Base-by-base conservation (phyloP, 1,284 basidiomycete genomes). In the Sphagnurus paluster region DNA sequence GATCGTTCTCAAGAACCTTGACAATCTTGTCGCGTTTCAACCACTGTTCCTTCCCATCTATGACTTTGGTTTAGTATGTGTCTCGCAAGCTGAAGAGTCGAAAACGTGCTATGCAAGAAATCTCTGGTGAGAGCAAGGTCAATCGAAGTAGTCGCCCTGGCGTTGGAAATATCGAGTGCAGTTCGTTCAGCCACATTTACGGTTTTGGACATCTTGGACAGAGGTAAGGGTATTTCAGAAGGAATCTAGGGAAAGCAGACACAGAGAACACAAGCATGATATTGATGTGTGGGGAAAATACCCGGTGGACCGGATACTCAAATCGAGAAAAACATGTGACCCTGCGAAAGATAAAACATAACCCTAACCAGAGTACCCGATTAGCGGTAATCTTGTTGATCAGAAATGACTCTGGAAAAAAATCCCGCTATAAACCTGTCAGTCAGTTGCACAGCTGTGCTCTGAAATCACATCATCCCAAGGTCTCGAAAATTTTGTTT, bases 31-130 rank as follows among this genome's bases (percentile, higher is more conserved):
- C 54, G 38, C 76, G 76, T 26, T 58, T 70, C 14, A 72, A 58
- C 81, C 79, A 86, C 43, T 70, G 66, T 1, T 58, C 56, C 16
- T 63, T 56, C 14, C 76, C 75, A 55, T 71, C 84, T 86, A 48
- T 1, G 7, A 19, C 7, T 25, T 32, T 16, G 20, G 19, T 9
- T 43, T 9, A 45, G 26, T n/a, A 26, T 33, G 9, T 14, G 8
- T 19, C 26, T 9, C 7, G 5, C 44, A 44, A 24, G 24, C 40
- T 11, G 3, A 24, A 25, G 39, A 10, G 16, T 19, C 3, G 20
- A 30, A 44, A 29, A 59, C 70, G 60, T 45, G 82, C 82, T 70
- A 53, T 80, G 69, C 16, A 84, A 56, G 52, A 76, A 73, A 44
- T 76, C 60, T 40, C 75, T 68, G 2, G 80, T 58, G 11, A 52